These are phyloP conservation scores for Hansenula sp. DNA, from an alignment of 1,139 yeast genomes.

Conservation along the genomic window DNA sequence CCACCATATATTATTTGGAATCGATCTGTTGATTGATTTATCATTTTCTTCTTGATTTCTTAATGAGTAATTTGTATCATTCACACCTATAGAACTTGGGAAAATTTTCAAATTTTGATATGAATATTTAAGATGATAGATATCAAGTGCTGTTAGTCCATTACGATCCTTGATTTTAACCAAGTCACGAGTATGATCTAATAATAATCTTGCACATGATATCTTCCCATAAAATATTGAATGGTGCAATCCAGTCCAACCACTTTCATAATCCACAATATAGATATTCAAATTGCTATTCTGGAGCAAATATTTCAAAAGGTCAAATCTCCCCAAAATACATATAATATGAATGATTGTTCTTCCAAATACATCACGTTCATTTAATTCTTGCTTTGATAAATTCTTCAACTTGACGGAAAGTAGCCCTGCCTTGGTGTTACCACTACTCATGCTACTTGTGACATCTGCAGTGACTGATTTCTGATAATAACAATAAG, in stretches of 20 bases:
- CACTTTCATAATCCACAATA: slow-evolving; percentile 65
- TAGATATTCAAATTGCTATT: slow-evolving; percentile 42
- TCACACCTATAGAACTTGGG: slow-evolving; percentile 19
- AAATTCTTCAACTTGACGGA: slow-evolving; percentile 24
- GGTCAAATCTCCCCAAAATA: slow-evolving; percentile 44
- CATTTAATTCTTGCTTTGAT: slow-evolving; percentile 37
- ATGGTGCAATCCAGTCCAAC: slow-evolving; percentile 80
- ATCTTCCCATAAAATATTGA: slow-evolving; percentile 58
- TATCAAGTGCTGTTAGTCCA: slow-evolving; percentile 59
- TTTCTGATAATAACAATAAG: background rate
- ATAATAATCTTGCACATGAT: slow-evolving; percentile 47
- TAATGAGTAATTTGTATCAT: slow-evolving; percentile 16
- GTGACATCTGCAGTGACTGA: slow-evolving; percentile 4
- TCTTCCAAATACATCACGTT: slow-evolving; percentile 73
- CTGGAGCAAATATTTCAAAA: slow-evolving; percentile 42
- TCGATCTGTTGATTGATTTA: background rate
- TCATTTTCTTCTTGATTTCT: slow-evolving; percentile 15
- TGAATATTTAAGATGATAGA: slow-evolving; percentile 26
- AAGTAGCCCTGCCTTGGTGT: slow-evolving; percentile 3
- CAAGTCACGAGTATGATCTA: slow-evolving; percentile 28
- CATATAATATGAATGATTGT: slow-evolving; percentile 58
- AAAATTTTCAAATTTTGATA: slow-evolving; percentile 18
- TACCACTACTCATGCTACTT: slow-evolving; percentile 2
- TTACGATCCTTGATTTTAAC: slow-evolving; percentile 59
- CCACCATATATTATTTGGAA: slow-evolving; percentile 18